Conservation (phyloP, 495 filamentous ascomycete genomes). For the Podospora pseudopauciseta region DNA sequence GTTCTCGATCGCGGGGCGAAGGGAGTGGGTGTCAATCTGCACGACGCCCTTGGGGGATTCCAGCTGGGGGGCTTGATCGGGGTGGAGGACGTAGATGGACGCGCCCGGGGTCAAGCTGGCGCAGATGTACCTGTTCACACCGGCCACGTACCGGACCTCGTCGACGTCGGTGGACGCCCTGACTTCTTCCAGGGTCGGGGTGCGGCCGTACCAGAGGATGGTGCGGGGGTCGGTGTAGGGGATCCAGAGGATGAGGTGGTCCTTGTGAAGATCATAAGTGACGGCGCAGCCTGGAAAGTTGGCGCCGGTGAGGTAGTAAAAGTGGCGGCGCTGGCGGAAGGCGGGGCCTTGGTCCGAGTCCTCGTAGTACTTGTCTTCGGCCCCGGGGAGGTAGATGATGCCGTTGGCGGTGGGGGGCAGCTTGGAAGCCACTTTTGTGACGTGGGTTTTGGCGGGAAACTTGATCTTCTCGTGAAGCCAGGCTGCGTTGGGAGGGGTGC, state of each 20-base stretch:
- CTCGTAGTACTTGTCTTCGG: constrained; percentile 47
- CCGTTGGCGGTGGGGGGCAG: constrained; percentile 48
- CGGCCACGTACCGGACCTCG: constrained; percentile 41
- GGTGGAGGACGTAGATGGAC: constrained; percentile 43
- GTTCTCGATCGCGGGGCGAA: constrained; percentile 65
- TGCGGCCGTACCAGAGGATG: constrained; percentile 60
- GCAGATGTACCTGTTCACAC: constrained; percentile 35
- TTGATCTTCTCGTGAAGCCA: constrained; percentile 28
- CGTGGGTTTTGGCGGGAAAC: constrained; percentile 69
- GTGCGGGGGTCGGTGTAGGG: constrained; percentile 52
- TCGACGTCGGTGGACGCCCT: constrained; percentile 52
- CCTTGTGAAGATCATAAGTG: constrained; percentile 58
- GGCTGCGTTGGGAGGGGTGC: neutral
- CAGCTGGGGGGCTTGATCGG: constrained; percentile 41
- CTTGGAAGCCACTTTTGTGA: constrained; percentile 63
- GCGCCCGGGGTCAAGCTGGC: constrained; percentile 28
- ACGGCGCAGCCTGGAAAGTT: constrained; percentile 59
- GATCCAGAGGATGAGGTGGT: constrained; percentile 59
- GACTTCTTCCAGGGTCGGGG: constrained; percentile 49
- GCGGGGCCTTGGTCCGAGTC: constrained; percentile 57
- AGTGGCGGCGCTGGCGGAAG: constrained; percentile 66
- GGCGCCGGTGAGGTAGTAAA: constrained; percentile 64
- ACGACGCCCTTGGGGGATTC: constrained; percentile 33
- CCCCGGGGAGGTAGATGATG: constrained; percentile 58
- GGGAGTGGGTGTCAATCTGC: constrained; percentile 41